phyloP scores from a whole-genome alignment of 108 stramenopile species.

The Cyclotella distinguenda region DNA sequence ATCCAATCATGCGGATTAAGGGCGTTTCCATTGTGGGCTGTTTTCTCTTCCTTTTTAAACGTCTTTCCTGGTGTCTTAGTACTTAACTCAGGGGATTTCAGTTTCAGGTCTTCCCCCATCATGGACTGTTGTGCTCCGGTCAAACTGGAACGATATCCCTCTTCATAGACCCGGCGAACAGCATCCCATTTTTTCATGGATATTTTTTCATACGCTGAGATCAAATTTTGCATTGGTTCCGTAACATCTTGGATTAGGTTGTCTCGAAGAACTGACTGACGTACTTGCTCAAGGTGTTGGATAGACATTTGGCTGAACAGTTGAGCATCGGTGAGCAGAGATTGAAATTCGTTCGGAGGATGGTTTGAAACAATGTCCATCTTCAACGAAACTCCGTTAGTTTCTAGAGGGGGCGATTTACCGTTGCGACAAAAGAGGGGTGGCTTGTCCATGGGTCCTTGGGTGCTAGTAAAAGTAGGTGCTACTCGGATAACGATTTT shows the following conservation, averaged over 20 bases:
- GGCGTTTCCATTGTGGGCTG: conserved; percentile 7
- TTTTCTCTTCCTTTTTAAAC: background rate
- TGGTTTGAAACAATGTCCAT: background rate
- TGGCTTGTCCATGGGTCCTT: background rate
- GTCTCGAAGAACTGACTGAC: conserved; percentile 6
- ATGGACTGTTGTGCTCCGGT: background rate
- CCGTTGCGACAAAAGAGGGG: background rate
- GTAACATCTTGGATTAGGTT: background rate
- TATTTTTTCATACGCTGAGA: conserved; percentile 24
- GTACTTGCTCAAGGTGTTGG: conserved; percentile 26
- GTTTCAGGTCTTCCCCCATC: background rate
- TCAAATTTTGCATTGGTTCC: conserved; percentile 23
- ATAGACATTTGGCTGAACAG: conserved; percentile 25
- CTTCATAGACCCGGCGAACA: conserved; percentile 24
- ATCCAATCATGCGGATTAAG: conserved; percentile 24
- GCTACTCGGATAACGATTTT: no score
- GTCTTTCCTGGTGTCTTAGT: background rate
- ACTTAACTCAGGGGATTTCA: background rate
- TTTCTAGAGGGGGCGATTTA: background rate
- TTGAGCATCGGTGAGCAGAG: conserved; percentile 21
- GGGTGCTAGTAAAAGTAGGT: no score
- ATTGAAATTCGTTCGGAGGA: background rate
- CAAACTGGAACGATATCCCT: background rate
- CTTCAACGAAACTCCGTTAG: background rate
- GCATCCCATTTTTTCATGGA: conserved; percentile 33